Percentiles rank a stretch among this genome's conserved stretches.
Conservation (phyloP, 2,329 filamentous ascomycete species). For the Colletotrichum sp. region DNA sequence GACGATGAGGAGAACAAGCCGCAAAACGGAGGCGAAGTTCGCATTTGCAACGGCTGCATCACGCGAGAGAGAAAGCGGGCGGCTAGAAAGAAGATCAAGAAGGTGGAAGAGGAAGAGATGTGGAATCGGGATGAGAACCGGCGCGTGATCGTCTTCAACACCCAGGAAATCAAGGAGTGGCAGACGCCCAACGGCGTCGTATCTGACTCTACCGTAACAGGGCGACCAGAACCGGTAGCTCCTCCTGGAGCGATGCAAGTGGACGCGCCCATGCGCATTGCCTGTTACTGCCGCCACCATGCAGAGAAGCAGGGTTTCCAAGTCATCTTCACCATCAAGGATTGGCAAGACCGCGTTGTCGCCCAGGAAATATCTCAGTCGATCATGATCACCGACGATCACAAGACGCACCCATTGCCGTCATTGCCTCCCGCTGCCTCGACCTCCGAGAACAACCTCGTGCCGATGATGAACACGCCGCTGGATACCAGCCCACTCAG, state of each 20-base stretch:
- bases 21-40: slow-evolving; percentile 89
- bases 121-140: slow-evolving; percentile 83
- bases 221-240: slow-evolving; percentile 49
- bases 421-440: slow-evolving; percentile 20
- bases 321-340: slow-evolving; percentile 94
- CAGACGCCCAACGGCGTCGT: slow-evolving; percentile 49
- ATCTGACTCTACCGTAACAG: slow-evolving; percentile 45
- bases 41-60: slow-evolving; percentile 92
- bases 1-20: slow-evolving; percentile 74
- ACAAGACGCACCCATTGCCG: slow-evolving; percentile 77
- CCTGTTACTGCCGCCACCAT: slow-evolving; percentile 96
- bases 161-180: slow-evolving; percentile 86
- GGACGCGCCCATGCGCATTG: slow-evolving; percentile 91
- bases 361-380: slow-evolving; percentile 86
- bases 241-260: slow-evolving; percentile 72
- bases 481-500: slow-evolving; percentile 37
- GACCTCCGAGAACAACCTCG: slow-evolving; percentile 17
- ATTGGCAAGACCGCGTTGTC: slow-evolving; percentile 75
- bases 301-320: slow-evolving; percentile 90
- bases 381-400: slow-evolving; percentile 97
- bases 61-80: slow-evolving; percentile 89
- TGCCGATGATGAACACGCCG: slow-evolving; percentile 13
- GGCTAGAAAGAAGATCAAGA: slow-evolving; percentile 90
- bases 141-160: slow-evolving; percentile 90
- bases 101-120: slow-evolving; percentile 87